Evolutionary conservation across 192 early-diverging fungal genomes (phyloP).

Genomic region (Rhizophagus prolifer): DNA sequence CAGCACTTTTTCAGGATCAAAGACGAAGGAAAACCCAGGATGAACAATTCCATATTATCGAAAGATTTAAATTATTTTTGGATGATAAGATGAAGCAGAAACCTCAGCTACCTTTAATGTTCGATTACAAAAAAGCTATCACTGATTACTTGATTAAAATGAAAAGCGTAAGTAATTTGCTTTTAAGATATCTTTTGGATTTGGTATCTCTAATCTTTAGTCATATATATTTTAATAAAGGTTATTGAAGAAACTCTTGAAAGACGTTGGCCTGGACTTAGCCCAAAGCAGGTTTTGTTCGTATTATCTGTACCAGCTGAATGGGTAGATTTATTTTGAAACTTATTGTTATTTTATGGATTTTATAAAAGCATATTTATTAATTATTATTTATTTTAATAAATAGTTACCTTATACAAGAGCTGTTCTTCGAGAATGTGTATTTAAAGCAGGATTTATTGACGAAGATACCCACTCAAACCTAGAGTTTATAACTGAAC

Average conservation of each 20-base stretch:
- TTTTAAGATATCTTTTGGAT: not conserved
- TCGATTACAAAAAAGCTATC: conserved; percentile 25
- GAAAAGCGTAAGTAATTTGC: not conserved
- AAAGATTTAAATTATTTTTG: conserved; percentile 24
- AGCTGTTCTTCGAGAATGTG: conserved; percentile 14
- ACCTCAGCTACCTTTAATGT: not conserved
- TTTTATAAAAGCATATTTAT: not conserved
- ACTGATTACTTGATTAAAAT: conserved; percentile 20
- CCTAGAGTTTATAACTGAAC: conserved; percentile 27
- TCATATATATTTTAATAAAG: not conserved
- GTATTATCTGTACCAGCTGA: conserved; percentile 23
- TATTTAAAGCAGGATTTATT: conserved; percentile 6
- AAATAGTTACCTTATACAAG: not conserved
- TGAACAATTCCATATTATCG: not conserved
- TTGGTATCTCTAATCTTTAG: not conserved
- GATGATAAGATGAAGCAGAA: conserved; percentile 3
- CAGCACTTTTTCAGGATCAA: conserved; percentile 2
- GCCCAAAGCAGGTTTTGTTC: not conserved
- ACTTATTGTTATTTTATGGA: not conserved
- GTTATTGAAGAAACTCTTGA: not conserved
- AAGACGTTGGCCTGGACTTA: not conserved
- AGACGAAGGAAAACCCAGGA: not conserved
- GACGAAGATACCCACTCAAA: not conserved
- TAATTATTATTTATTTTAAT: not conserved
- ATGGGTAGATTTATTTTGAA: conserved; percentile 16